phyloP scores from a whole-genome alignment of 768 basidiomycete genomes.

The Lanmaoa rubissima region DNA sequence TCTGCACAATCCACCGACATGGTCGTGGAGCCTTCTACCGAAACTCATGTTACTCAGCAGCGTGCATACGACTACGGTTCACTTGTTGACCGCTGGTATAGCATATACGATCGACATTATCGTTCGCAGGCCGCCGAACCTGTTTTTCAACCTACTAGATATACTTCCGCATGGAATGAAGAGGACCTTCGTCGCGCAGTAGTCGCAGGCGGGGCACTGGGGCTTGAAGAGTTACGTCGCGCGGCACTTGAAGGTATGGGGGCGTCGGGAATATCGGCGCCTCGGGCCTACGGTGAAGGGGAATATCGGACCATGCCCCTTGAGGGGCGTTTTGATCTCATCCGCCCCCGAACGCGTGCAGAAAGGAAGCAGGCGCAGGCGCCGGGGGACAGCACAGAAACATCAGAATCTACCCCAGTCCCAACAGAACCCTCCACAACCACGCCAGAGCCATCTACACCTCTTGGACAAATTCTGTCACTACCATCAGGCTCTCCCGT shows the following conservation, averaged over 20 bases:
- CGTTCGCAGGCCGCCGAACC: constrained; percentile 53
- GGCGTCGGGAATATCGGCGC: constrained; percentile 7
- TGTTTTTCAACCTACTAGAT: constrained; percentile 53
- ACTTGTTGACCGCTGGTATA: constrained; percentile 89
- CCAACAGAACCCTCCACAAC: constrained; percentile 4
- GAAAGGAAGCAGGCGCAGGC: constrained; percentile 15
- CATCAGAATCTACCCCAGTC: constrained; percentile 18
- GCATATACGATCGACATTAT: constrained; percentile 85
- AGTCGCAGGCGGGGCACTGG: constrained; percentile 30
- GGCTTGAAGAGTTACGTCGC: constrained; percentile 41
- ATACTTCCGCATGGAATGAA: constrained; percentile 76
- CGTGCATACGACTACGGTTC: constrained; percentile 73
- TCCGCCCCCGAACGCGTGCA: constrained; percentile 45
- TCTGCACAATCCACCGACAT: constrained; percentile 32
- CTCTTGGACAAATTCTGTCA: constrained; percentile 31
- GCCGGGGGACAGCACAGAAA: constrained; percentile 2
- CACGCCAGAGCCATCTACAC: constrained; percentile 35
- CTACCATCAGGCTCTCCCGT: constrained; percentile 35
- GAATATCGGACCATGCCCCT: constrained; percentile 81
- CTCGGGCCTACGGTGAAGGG: constrained; percentile 48
- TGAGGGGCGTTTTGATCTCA: constrained; percentile 85
- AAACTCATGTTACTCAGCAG: constrained; percentile 23
- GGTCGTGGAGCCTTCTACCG: constrained; percentile 25
- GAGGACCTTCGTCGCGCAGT: background rate
- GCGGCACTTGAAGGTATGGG: constrained; percentile 32